Conservation (phyloP, 768 basidiomycete genomes). For the Phanerochaete carnosa region DNA sequence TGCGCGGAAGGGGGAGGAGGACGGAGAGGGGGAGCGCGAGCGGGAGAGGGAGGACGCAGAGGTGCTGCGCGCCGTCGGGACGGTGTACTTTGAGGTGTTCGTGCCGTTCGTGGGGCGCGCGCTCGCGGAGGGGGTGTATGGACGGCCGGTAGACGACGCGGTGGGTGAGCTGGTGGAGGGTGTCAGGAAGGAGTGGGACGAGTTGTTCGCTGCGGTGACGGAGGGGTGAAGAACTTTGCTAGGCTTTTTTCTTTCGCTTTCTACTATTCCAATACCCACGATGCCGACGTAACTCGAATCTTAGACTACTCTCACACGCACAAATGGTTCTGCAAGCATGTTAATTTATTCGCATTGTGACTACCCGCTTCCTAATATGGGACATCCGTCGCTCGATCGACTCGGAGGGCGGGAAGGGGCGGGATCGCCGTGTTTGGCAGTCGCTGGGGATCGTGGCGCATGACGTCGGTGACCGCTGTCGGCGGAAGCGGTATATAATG, state of each 20-base stretch:
- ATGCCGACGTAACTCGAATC: background rate
- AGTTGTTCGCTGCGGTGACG: background rate
- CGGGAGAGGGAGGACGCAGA: constrained; percentile 33
- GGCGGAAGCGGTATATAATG: constrained; percentile 2
- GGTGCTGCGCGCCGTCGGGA: constrained; percentile 41
- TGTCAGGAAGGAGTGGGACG: constrained; percentile 3
- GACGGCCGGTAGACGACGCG: constrained; percentile 20
- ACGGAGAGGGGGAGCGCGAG: constrained; percentile 19
- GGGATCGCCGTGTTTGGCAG: background rate
- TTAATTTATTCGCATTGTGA: background rate
- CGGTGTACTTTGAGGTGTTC: constrained; percentile 57
- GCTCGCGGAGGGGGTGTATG: constrained; percentile 74
- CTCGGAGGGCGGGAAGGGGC: background rate
- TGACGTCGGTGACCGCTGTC: constrained; percentile 1
- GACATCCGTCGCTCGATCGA: background rate
- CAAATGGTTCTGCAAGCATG: background rate
- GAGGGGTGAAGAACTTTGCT: too few species aligned
- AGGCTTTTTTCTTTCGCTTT: background rate
- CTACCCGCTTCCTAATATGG: background rate
- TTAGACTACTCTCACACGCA: background rate
- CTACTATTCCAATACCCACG: background rate
- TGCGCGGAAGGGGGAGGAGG: background rate
- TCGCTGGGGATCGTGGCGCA: constrained; percentile 7
- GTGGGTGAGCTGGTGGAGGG: background rate
- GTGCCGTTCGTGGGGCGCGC: constrained; percentile 72